phyloP scores from a whole-genome alignment of 192 early-diverging fungal species.

The Spizellomyces punctatus region DNA sequence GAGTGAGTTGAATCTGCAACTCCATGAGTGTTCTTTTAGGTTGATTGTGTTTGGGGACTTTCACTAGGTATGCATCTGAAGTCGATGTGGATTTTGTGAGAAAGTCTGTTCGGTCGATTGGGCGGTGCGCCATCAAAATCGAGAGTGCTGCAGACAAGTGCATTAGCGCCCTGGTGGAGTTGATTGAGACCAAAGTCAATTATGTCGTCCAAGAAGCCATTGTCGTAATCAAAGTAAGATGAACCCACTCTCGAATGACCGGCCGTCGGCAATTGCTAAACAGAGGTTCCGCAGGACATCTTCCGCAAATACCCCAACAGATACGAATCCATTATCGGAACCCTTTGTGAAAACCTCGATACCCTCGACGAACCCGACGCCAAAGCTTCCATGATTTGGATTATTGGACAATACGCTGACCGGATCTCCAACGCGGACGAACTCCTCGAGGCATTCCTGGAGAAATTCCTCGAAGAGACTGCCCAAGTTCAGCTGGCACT shows the following conservation, averaged over 20 bases:
- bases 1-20: constrained; percentile 56
- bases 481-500: constrained; percentile 87
- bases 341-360: constrained; percentile 94
- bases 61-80: constrained; percentile 81
- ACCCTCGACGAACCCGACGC: constrained; percentile 97
- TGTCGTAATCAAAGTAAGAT: constrained; percentile 83
- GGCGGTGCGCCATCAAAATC: constrained; percentile 96
- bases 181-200: constrained; percentile 96
- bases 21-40: background rate
- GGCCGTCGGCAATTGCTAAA: background rate
- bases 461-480: constrained; percentile 85
- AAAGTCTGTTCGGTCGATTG: constrained; percentile 94
- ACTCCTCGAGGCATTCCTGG: constrained; percentile 84
- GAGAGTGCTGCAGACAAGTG: constrained; percentile 83
- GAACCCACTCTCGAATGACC: background rate
- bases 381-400: constrained; percentile 99
- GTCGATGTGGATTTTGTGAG: constrained; percentile 98
- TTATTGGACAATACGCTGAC: constrained; percentile 97
- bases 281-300: constrained; percentile 68
- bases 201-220: constrained; percentile 99
- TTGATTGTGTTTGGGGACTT: background rate
- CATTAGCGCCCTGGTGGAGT: constrained; percentile 81
- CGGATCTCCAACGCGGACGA: constrained; percentile 96
- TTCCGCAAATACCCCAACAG: constrained; percentile 98
- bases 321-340: constrained; percentile 91